Evolutionary conservation across 805 yeast species (phyloP).

Genomic region (Kregervanrija delftensis): DNA sequence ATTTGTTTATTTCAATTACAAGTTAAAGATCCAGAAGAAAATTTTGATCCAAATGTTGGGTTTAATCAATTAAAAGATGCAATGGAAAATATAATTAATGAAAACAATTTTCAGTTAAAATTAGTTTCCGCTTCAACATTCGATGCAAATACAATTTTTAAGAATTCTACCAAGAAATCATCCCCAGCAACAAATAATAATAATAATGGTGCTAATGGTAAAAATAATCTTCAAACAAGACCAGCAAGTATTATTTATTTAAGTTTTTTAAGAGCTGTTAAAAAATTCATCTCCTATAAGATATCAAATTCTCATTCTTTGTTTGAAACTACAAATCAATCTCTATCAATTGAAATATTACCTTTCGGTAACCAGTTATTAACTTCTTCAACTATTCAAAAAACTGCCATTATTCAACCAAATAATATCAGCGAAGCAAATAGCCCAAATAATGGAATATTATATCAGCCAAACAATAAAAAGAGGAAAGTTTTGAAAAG

Average conservation of each 20-base stretch:
- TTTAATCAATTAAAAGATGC: slow-evolving; percentile 28
- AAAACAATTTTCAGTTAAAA: slow-evolving; percentile 19
- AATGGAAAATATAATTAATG: slow-evolving; percentile 24
- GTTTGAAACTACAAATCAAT: slow-evolving; percentile 16
- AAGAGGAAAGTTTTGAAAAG: slow-evolving; percentile 6
- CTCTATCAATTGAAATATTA: slow-evolving; percentile 28
- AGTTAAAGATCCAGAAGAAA: slow-evolving; percentile 3
- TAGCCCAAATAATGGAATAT: not conserved
- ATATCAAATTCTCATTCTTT: slow-evolving; percentile 16
- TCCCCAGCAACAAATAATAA: not conserved
- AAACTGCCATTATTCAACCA: slow-evolving; percentile 2
- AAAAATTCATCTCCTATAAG: slow-evolving; percentile 30
- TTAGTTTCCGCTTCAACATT: slow-evolving; percentile 22
- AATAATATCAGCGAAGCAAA: not conserved
- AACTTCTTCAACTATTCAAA: slow-evolving; percentile 21
- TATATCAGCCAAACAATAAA: not conserved
- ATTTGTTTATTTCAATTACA: slow-evolving; percentile 27
- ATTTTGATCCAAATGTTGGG: slow-evolving; percentile 14
- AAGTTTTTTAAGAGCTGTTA: slow-evolving; percentile 43
- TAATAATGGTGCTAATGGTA: not conserved
- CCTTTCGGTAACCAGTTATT: slow-evolving; percentile 47
- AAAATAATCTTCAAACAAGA: slow-evolving; percentile 13
- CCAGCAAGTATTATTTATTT: slow-evolving; percentile 32
- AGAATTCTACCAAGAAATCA: slow-evolving; percentile 4
- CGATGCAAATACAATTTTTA: slow-evolving; percentile 22